These are phyloP conservation scores for Aureobasidium lini DNA, from an alignment of 2,329 filamentous ascomycete species.

Conservation along the genomic window DNA sequence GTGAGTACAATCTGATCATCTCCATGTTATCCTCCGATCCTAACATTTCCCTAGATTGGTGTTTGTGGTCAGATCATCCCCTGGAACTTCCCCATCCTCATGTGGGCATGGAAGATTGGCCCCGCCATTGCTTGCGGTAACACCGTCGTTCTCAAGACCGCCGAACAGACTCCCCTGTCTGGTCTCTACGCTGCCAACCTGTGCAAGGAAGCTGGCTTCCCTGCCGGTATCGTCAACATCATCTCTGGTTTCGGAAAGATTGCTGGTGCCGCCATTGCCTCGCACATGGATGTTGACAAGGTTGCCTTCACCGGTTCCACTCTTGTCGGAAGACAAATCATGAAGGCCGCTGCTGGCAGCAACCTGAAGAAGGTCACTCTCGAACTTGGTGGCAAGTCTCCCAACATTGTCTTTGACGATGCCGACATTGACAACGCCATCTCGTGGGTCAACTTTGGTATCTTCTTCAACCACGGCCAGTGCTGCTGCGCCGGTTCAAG, in stretches of 20 bases:
- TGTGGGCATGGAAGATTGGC: constrained; percentile 77
- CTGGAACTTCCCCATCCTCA: constrained; percentile 80
- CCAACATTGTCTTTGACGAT: constrained; percentile 73
- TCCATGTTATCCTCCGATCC: background rate
- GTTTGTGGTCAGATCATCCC: constrained; percentile 84
- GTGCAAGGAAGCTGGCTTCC: constrained; percentile 71
- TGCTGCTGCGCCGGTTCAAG: constrained; percentile 70
- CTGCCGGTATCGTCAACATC: constrained; percentile 68
- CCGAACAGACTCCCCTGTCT: constrained; percentile 68
- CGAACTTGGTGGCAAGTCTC: constrained; percentile 73
- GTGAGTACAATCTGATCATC: constrained; percentile 30
- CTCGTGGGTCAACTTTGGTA: constrained; percentile 64
- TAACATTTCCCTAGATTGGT: constrained; percentile 45
- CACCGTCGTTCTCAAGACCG: constrained; percentile 65
- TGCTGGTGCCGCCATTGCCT: constrained; percentile 67
- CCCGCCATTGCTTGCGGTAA: constrained; percentile 67
- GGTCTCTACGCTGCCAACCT: constrained; percentile 58
- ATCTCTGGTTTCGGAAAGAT: constrained; percentile 70
- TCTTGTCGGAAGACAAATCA: constrained; percentile 63
- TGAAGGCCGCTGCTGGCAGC: constrained; percentile 70
- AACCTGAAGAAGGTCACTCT: constrained; percentile 79
- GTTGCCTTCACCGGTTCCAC: constrained; percentile 77
- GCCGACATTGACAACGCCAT: constrained; percentile 71
- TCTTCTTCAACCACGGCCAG: constrained; percentile 54
- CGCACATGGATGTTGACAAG: constrained; percentile 78